Conservation (phyloP, 345 rosid genomes). For the Populus ilicifolia region DNA sequence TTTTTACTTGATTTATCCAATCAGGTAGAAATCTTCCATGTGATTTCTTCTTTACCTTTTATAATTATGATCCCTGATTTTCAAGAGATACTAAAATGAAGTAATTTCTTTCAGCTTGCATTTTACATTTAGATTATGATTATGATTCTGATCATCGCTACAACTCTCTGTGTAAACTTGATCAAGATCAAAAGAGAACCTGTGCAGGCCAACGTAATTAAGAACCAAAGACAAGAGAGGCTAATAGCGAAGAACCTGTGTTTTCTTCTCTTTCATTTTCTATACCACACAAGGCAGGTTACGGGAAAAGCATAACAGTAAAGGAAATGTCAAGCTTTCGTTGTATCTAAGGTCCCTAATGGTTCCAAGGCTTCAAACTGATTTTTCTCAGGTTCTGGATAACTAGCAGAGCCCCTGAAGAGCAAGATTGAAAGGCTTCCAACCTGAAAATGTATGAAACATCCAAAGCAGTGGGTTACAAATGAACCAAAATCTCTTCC, state of each 20-base stretch:
- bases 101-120: too few species aligned
- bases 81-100: too few species aligned
- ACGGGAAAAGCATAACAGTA: background rate
- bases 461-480: conserved; percentile 55
- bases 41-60: too few species aligned
- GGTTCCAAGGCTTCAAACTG: conserved; percentile 5
- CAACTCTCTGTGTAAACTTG: background rate
- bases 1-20: too few species aligned
- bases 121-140: background rate
- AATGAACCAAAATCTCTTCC: conserved; percentile 68
- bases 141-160: background rate
- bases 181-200: background rate
- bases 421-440: conserved; percentile 62
- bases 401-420: conserved; percentile 51
- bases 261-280: background rate
- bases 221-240: background rate
- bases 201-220: background rate
- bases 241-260: background rate
- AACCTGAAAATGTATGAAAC: conserved; percentile 54
- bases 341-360: conserved; percentile 17
- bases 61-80: too few species aligned
- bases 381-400: conserved; percentile 17
- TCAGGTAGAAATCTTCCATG: too few species aligned
- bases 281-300: conserved; percentile 1
- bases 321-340: conserved; percentile 11